These are phyloP conservation scores for Nephelium lappaceum DNA, from an alignment of 345 rosid species.

Conservation along the genomic window DNA sequence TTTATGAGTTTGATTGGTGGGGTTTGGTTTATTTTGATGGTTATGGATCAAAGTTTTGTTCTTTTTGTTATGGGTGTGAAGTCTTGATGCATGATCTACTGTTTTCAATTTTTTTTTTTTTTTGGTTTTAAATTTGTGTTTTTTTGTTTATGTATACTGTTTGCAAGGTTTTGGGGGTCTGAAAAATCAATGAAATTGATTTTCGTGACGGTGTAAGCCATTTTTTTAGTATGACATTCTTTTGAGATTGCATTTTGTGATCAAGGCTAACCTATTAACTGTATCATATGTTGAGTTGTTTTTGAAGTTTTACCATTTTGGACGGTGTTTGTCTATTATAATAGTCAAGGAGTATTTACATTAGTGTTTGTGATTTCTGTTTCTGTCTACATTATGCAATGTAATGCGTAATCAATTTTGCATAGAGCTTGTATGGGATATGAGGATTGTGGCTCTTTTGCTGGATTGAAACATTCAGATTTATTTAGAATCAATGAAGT, in stretches of 20 bases:
- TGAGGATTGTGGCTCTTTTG: constrained; percentile 5
- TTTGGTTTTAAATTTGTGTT: background rate
- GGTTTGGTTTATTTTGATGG: constrained; percentile 18
- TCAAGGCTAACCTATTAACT: background rate
- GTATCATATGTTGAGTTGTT: background rate
- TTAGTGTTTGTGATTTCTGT: background rate
- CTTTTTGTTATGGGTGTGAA: constrained; percentile 29
- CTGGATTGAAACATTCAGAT: background rate
- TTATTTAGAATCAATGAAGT: background rate
- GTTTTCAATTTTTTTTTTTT: constrained; percentile 4
- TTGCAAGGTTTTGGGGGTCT: background rate
- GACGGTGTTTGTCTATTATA: background rate
- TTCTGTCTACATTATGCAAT: background rate
- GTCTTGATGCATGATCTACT: constrained; percentile 22
- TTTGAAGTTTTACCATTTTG: background rate
- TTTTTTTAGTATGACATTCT: background rate
- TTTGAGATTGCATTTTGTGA: background rate
- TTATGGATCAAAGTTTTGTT: constrained; percentile 12
- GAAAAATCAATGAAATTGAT: background rate
- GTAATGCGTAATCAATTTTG: background rate
- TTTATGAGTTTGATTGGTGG: constrained; percentile 18
- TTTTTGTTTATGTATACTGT: background rate
- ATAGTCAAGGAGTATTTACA: background rate
- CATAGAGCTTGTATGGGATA: background rate
- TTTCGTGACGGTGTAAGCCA: background rate